Evolutionary conservation across 179 eudicot genomes (phyloP).

Genomic region (Spinacia oleracea): DNA sequence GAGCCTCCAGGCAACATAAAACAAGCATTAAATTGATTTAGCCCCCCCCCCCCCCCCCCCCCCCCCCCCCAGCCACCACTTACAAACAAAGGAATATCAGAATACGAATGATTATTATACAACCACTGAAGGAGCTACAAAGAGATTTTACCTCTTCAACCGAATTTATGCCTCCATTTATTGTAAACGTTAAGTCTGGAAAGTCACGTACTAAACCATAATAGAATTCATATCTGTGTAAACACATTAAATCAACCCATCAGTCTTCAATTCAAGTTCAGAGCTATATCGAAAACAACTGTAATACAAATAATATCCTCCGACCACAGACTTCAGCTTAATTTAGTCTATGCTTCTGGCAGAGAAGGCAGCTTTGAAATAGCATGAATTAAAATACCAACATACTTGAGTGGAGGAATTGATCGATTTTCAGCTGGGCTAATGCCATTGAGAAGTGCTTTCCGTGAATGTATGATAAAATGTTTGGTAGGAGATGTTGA

Average conservation of each 20-base stretch:
- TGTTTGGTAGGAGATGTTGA: slow-evolving; percentile 93
- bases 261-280: neutral
- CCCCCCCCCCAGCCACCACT: neutral
- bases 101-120: neutral
- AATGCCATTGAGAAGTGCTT: slow-evolving; percentile 93
- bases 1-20: neutral
- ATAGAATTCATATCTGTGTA: slow-evolving; percentile 80
- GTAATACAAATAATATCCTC: neutral
- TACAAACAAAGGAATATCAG: neutral
- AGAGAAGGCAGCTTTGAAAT: neutral
- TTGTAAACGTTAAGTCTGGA: slow-evolving; percentile 84
- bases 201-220: slow-evolving; percentile 89
- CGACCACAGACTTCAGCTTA: neutral
- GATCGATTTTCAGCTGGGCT: slow-evolving; percentile 91
- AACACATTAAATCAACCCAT: slow-evolving; percentile 3
- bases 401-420: slow-evolving; percentile 94
- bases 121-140: neutral
- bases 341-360: neutral
- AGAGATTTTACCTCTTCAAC: slow-evolving; percentile 70
- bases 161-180: slow-evolving; percentile 89
- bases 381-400: neutral
- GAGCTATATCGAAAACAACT: slow-evolving; percentile 3
- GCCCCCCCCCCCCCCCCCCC: too few relatives aligned
- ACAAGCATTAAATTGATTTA: neutral
- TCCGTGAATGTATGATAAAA: slow-evolving; percentile 93